These are phyloP conservation scores for Berberis thunbergii DNA, from an alignment of 164 flowering plant species.

Conservation along the genomic window DNA sequence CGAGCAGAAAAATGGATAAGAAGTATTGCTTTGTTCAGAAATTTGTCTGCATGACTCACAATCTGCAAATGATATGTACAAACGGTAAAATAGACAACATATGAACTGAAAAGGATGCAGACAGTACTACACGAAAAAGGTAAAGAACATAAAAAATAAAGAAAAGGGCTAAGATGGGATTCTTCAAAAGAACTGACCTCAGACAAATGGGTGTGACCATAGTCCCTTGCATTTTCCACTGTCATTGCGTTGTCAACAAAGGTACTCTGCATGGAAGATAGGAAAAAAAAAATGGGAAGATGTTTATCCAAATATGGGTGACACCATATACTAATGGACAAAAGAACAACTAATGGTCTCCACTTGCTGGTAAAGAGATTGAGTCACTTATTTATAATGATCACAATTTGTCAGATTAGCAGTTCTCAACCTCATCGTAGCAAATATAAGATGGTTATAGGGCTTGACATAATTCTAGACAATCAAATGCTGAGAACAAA, in stretches of 20 bases:
- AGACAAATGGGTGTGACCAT: slow-evolving; percentile 81
- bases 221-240: slow-evolving; percentile 81
- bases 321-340: too few species aligned
- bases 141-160: not conserved
- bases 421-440: too few species aligned
- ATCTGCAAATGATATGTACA: slow-evolving; percentile 34
- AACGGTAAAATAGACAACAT: not conserved
- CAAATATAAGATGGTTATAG: too few species aligned
- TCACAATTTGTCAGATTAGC: too few species aligned
- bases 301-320: too few species aligned
- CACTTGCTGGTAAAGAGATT: too few species aligned
- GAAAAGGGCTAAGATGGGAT: not conserved
- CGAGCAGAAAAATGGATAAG: slow-evolving; percentile 93
- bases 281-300: not conserved
- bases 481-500: too few species aligned
- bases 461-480: too few species aligned
- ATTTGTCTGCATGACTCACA: slow-evolving; percentile 43
- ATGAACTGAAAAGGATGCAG: not conserved
- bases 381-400: too few species aligned
- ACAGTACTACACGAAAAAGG: not conserved
- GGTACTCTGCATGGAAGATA: slow-evolving; percentile 52
- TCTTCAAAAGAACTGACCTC: slow-evolving; percentile 43
- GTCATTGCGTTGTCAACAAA: slow-evolving; percentile 41
- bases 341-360: too few species aligned
- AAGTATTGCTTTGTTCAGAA: slow-evolving; percentile 80